phyloP scores from a whole-genome alignment of 164 flowering plant species.

The Kingdonia uniflora region DNA sequence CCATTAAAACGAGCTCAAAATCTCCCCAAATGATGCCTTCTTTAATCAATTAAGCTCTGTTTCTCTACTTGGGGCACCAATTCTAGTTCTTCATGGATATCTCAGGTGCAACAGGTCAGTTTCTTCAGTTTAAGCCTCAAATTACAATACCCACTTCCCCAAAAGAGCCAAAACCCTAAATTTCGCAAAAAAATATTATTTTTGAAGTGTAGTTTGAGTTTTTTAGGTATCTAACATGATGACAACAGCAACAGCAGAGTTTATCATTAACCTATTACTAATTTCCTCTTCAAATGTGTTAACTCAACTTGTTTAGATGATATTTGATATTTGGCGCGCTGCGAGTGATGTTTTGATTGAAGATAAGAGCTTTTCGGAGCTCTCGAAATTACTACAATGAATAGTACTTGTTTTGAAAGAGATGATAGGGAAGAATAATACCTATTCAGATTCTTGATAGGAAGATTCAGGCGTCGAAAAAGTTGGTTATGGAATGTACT shows the following conservation, averaged over 20 bases:
- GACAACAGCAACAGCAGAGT: no score
- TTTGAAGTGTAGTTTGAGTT: no score
- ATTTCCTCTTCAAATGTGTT: conserved; percentile 31
- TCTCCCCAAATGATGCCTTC: no score
- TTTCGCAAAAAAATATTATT: no score
- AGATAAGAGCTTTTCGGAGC: conserved; percentile 39
- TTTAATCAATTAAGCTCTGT: not conserved
- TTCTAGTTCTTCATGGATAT: not conserved
- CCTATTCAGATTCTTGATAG: conserved; percentile 28
- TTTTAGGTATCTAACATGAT: no score
- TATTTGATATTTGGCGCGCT: conserved; percentile 15
- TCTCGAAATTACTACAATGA: conserved; percentile 36
- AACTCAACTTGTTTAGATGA: conserved; percentile 26
- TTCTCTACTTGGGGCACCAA: no score
- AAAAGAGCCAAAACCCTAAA: no score
- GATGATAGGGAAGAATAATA: conserved; percentile 23
- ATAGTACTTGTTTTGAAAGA: conserved; percentile 41
- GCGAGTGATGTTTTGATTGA: conserved; percentile 41
- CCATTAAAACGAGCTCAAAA: no score
- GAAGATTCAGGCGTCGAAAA: conserved; percentile 37
- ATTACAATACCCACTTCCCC: no score
- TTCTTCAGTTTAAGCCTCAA: not conserved
- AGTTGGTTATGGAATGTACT: conserved; percentile 37
- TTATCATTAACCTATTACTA: conserved; percentile 5
- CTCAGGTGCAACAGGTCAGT: conserved; percentile 4